These are phyloP conservation scores for Huntiella omanensis DNA, from an alignment of 2,329 filamentous ascomycete genomes.

Conservation along the genomic window DNA sequence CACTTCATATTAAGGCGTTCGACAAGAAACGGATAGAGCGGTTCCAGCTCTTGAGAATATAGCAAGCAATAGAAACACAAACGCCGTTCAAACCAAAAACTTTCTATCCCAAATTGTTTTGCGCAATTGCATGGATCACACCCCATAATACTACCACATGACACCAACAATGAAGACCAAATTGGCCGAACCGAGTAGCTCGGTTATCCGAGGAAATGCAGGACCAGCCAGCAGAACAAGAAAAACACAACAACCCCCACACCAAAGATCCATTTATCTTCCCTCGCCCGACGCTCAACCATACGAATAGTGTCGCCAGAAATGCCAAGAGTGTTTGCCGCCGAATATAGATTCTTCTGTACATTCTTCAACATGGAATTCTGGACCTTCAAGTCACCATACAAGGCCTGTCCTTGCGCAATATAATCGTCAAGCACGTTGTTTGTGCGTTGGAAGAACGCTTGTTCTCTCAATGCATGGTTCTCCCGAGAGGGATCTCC, in stretches of 20 bases:
- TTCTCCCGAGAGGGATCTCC: constrained; percentile 53
- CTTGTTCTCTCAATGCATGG: constrained; percentile 76
- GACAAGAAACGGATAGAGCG: not conserved
- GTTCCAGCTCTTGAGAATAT: not conserved
- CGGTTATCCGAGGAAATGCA: constrained; percentile 59
- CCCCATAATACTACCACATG: constrained; percentile 11
- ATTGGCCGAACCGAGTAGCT: not conserved
- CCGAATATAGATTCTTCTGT: constrained; percentile 74
- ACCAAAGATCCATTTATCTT: constrained; percentile 98
- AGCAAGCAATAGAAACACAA: not conserved
- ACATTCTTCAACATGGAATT: constrained; percentile 90
- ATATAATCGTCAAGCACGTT: constrained; percentile 84
- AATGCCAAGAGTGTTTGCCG: constrained; percentile 83
- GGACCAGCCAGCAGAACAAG: constrained; percentile 73
- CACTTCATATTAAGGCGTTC: not conserved
- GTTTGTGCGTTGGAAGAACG: constrained; percentile 68
- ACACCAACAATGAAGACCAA: constrained; percentile 8
- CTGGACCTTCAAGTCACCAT: constrained; percentile 76
- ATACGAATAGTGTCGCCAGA: constrained; percentile 93
- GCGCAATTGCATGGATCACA: not conserved
- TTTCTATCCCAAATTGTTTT: constrained; percentile 7
- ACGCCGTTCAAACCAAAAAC: constrained; percentile 9
- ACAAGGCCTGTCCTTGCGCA: constrained; percentile 72
- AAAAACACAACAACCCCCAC: constrained; percentile 74
- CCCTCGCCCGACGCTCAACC: constrained; percentile 76